Evolutionary conservation across 1,284 basidiomycete species (phyloP).

Genomic region (Ganoderma lingzhi): DNA sequence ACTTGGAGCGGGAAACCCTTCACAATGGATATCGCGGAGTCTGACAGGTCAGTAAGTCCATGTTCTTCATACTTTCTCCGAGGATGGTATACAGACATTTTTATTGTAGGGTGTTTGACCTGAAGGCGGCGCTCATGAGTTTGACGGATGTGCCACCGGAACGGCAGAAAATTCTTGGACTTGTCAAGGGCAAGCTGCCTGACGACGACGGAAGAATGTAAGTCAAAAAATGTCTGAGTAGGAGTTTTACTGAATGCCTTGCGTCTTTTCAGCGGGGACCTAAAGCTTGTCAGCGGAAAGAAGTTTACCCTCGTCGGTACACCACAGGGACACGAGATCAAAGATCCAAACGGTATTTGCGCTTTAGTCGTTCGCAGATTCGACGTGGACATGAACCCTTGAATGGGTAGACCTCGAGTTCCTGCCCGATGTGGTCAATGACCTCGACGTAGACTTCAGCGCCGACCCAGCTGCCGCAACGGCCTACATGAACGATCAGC

Average conservation of each 20-base stretch:
- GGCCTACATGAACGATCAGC: conserved; percentile 72
- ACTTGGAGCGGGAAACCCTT: conserved; percentile 70
- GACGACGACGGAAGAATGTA: conserved; percentile 76
- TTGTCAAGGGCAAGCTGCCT: conserved; percentile 87
- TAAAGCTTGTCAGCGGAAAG: conserved; percentile 66
- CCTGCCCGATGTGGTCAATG: conserved; percentile 80
- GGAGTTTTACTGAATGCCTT: neutral
- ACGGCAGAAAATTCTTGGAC: conserved; percentile 89
- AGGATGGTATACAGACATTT: neutral
- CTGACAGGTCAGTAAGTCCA: conserved; percentile 62
- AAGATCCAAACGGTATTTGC: conserved; percentile 67
- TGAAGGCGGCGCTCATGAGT: conserved; percentile 70
- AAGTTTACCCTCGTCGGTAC: conserved; percentile 87
- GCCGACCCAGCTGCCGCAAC: conserved; percentile 63
- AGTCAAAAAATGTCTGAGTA: conserved; percentile 32
- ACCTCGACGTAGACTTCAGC: conserved; percentile 82
- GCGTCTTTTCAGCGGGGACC: conserved; percentile 54
- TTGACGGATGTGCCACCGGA: conserved; percentile 86
- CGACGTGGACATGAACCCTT: neutral
- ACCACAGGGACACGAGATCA: conserved; percentile 83
- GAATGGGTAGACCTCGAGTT: conserved; percentile 60
- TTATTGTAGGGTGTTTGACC: conserved; percentile 65
- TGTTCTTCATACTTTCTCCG: neutral
- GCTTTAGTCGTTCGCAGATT: neutral
- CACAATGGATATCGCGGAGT: conserved; percentile 69